phyloP scores from a whole-genome alignment of 345 rosid species.

The Diplotaxis tenuifolia region DNA sequence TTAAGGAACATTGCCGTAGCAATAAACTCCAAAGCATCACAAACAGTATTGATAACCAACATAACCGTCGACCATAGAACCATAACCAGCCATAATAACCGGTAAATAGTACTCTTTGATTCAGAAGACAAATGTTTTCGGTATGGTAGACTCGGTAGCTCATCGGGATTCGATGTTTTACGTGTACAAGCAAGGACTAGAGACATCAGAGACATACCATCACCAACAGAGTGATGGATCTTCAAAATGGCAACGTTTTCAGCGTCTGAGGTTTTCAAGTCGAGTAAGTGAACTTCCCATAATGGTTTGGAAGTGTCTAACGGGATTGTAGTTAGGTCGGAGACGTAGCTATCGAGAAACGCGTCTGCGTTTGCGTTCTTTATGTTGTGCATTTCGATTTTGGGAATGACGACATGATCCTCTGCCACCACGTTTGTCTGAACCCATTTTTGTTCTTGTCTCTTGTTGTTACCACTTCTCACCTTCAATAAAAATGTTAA shows the following conservation, averaged over 20 bases:
- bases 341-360: constrained; percentile 63
- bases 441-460: constrained; percentile 61
- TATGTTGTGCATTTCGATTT: constrained; percentile 38
- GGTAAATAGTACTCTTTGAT: constrained; percentile 5
- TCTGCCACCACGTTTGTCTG: constrained; percentile 50
- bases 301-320: constrained; percentile 64
- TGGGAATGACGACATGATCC: constrained; percentile 55
- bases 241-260: constrained; percentile 47
- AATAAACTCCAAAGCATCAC: constrained; percentile 45
- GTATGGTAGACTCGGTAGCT: constrained; percentile 57
- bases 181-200: constrained; percentile 56
- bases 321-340: constrained; percentile 51
- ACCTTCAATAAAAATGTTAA: constrained; percentile 34
- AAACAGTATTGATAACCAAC: constrained; percentile 49
- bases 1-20: constrained; percentile 44
- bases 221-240: constrained; percentile 63
- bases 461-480: constrained; percentile 21
- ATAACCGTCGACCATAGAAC: constrained; percentile 42
- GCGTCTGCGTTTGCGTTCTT: constrained; percentile 49
- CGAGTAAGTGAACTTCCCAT: constrained; percentile 81
- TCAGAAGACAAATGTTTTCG: constrained; percentile 7
- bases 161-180: constrained; percentile 53
- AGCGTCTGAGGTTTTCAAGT: constrained; percentile 61
- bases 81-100: constrained; percentile 42
- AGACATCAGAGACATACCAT: constrained; percentile 62